Evolutionary conservation across 768 basidiomycete genomes (phyloP), one percentile per base, ranked within the genome.

Genomic region (Suillus bovinus): DNA sequence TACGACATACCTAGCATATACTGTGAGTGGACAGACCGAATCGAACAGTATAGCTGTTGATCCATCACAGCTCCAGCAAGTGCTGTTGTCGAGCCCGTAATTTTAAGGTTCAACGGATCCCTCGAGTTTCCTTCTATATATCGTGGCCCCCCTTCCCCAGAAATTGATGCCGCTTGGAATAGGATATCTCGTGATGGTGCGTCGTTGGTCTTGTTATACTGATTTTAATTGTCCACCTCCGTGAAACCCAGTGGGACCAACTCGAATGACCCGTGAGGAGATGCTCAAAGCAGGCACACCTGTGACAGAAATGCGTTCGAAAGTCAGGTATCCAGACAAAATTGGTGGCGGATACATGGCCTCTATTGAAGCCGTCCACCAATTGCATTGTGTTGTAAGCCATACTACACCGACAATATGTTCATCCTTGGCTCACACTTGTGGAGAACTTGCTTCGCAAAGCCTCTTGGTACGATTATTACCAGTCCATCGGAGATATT

Each of bases 111-210:
- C n/a, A 66, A 61, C 41, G 65, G 56, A 22, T 17, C 20, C 27
- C 29, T 66, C n/a, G n/a, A 61, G 24, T 58, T 46, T 44, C 56
- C 38, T 24, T 64, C 59, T 3, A 41, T 56, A 11, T 66, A 57
- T 52, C 63, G 63, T 22, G 63, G 65, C 11, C 24, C 56, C n/a
- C 66, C 66, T 7, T 31, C 50, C 27, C 27, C 61, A 14, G 66
- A 64, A 24, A 56, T 66, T 16, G 66, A 66, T 38, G 58, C 38
- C 16, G 58, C 55, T 41, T 65, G 66, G 63, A 20, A 34, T 22
- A 47, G 61, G 29, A 49, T 64, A 20, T 22, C 46, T 20, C 61
- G 53, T 10, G 33, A 64, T 22, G 41, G 64, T 64, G 11, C 17
- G 29, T 24, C 8, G 7, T 7, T 31, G 31, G 17, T 36, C 36